Evolutionary conservation across 2,329 filamentous ascomycete genomes (phyloP).

Genomic region (Ustulina deusta): DNA sequence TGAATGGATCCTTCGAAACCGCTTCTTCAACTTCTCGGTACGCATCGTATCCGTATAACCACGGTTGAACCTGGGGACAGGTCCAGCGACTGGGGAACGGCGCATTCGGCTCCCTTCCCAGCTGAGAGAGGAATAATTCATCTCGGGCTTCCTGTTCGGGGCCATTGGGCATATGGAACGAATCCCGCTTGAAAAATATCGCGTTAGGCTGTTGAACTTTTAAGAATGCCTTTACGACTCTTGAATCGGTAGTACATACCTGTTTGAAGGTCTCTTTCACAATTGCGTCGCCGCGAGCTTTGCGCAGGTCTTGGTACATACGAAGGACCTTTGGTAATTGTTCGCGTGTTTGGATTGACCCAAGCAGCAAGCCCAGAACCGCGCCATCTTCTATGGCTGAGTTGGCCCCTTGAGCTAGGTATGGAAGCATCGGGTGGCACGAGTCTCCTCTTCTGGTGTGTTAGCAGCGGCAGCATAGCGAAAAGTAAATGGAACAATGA

Average conservation of each 20-base stretch:
- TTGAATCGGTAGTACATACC: constrained; percentile 32
- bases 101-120: constrained; percentile 63
- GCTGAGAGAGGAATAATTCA: constrained; percentile 65
- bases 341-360: constrained; percentile 59
- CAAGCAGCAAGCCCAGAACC: constrained; percentile 70
- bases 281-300: constrained; percentile 64
- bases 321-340: constrained; percentile 59
- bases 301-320: constrained; percentile 62
- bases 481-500: constrained; percentile 46
- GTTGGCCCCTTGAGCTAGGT: constrained; percentile 75
- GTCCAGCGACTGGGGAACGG: constrained; percentile 74
- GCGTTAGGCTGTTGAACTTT: neutral
- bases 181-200: constrained; percentile 54
- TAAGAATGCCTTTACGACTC: no score
- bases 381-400: constrained; percentile 76
- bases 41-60: constrained; percentile 74
- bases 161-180: constrained; percentile 67
- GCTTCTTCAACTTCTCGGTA: constrained; percentile 63
- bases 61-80: constrained; percentile 71
- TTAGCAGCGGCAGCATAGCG: constrained; percentile 31
- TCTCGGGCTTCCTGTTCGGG: constrained; percentile 70
- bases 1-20: constrained; percentile 42
- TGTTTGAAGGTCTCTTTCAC: constrained; percentile 71
- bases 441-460: constrained; percentile 62
- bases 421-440: constrained; percentile 74